These are phyloP conservation scores for Datisca glomerata DNA, from an alignment of 306 rosid genomes.

Conservation along the genomic window DNA sequence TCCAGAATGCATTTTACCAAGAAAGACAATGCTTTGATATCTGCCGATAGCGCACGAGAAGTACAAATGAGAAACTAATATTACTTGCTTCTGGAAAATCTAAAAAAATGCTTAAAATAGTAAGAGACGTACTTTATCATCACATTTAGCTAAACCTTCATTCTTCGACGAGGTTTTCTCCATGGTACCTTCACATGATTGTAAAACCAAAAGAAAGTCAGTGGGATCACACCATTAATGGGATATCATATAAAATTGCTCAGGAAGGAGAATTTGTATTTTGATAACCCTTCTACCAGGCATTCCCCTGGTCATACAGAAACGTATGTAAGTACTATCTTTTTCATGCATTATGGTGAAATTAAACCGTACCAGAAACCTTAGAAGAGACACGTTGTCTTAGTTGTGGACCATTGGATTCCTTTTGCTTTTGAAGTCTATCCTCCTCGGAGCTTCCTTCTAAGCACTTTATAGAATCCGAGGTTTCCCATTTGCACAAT, in stretches of 20 bases:
- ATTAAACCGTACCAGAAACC: conserved; percentile 34
- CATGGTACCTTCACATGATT: conserved; percentile 16
- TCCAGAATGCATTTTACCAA: background rate
- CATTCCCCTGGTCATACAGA: no score
- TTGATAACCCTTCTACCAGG: no score
- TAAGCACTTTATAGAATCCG: conserved; percentile 19
- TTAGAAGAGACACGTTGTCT: conserved; percentile 24
- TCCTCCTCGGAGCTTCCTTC: conserved; percentile 16
- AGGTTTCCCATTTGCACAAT: conserved; percentile 62
- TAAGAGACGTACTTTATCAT: conserved; percentile 32
- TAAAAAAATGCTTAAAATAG: background rate
- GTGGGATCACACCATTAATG: no score
- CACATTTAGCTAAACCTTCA: conserved; percentile 21
- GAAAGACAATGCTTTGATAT: no score
- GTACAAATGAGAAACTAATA: no score
- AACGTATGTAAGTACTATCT: no score
- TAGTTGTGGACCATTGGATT: conserved; percentile 21
- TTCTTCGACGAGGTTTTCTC: conserved; percentile 18
- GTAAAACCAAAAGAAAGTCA: no score
- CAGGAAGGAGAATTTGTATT: no score
- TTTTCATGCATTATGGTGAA: no score
- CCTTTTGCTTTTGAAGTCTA: conserved; percentile 1
- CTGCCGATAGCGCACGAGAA: background rate
- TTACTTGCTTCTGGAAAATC: no score
- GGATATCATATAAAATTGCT: no score